Evolutionary conservation across 345 rosid genomes (phyloP).

Genomic region (Melaleuca quinquenervia): DNA sequence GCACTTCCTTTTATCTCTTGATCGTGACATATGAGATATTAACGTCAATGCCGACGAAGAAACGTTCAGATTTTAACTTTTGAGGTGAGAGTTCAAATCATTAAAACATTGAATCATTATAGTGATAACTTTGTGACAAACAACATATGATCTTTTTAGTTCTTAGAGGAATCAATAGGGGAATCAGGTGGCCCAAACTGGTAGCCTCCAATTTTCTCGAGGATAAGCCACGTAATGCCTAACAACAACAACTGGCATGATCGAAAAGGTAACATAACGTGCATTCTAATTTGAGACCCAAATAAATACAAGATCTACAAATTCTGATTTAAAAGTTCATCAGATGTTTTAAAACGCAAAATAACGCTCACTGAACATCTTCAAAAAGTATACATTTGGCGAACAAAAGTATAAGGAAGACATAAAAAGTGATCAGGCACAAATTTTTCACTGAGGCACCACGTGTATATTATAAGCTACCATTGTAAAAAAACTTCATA

Average conservation of each 20-base stretch:
- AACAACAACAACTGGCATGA: neutral
- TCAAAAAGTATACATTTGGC: neutral
- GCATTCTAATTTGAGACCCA: neutral
- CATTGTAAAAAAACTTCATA: neutral
- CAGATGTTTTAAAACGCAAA: neutral
- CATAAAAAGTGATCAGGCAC: no score
- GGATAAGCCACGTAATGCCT: neutral
- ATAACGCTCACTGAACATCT: neutral
- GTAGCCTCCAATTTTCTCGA: neutral
- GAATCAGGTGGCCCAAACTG: neutral
- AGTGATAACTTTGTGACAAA: neutral
- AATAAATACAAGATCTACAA: neutral
- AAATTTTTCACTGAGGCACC: no score
- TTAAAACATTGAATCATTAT: neutral
- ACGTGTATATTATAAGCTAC: neutral
- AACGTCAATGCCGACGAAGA: neutral
- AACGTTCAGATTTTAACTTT: neutral
- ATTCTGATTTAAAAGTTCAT: neutral
- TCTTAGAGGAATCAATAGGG: neutral
- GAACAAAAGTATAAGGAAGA: neutral
- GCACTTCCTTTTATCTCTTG: neutral
- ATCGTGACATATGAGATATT: neutral
- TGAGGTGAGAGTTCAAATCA: neutral
- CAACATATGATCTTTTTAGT: neutral
- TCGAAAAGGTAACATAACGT: neutral